phyloP scores from a whole-genome alignment of 768 basidiomycete genomes.

The Lentinula detonsa region DNA sequence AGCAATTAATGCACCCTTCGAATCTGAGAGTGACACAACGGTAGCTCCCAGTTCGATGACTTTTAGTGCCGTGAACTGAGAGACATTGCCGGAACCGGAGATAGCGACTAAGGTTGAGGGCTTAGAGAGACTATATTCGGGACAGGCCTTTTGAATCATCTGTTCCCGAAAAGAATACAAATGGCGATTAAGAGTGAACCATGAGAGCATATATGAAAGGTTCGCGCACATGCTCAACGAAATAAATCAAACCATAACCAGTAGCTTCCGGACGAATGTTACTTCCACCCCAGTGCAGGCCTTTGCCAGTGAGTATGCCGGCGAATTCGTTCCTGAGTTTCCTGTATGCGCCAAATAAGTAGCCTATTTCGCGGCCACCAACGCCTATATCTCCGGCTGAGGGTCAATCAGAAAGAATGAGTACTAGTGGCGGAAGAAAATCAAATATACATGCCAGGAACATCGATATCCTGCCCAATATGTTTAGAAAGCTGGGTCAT shows the following conservation, averaged over 20 bases:
- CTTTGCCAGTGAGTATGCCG: conserved; percentile 69
- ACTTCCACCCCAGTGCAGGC: conserved; percentile 63
- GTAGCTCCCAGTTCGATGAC: conserved; percentile 70
- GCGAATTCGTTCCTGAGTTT: conserved; percentile 65
- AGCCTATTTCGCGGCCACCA: conserved; percentile 71
- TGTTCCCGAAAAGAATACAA: conserved; percentile 12
- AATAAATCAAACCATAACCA: conserved; percentile 74
- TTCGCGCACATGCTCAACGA: conserved; percentile 56
- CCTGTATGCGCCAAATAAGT: conserved; percentile 76
- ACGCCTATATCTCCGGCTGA: conserved; percentile 67
- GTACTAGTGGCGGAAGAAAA: conserved; percentile 8
- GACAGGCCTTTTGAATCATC: conserved; percentile 54
- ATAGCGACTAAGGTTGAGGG: conserved; percentile 46
- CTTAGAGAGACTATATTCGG: conserved; percentile 46
- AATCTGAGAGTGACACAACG: conserved; percentile 71
- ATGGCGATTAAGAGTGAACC: background rate
- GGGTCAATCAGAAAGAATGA: background rate
- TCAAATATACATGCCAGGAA: conserved; percentile 36
- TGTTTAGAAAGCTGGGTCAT: conserved; percentile 71
- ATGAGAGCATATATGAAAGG: background rate
- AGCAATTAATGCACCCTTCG: conserved; percentile 60
- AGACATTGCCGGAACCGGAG: conserved; percentile 70
- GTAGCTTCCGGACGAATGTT: conserved; percentile 72
- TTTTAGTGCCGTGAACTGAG: conserved; percentile 71
- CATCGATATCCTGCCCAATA: conserved; percentile 71